Evolutionary conservation across 352 stramenopile genomes (phyloP).

Genomic region (Pythium phragmitis): DNA sequence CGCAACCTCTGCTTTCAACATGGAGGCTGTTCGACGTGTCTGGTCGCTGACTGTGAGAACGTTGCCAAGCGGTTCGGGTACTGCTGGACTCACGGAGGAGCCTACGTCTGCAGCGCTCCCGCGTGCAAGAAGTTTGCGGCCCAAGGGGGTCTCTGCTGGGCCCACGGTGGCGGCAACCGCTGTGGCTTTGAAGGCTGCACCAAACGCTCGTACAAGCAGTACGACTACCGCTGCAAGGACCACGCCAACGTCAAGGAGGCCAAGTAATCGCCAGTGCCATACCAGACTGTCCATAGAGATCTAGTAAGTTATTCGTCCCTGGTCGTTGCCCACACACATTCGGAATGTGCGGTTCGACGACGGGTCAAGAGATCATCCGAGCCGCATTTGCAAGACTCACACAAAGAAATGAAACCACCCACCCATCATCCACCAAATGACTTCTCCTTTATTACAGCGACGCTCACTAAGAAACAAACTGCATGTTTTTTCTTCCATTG

Average conservation of each 20-base stretch:
- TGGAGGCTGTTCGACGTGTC: conserved; percentile 66
- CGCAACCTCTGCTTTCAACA: conserved; percentile 80
- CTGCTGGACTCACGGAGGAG: conserved; percentile 82
- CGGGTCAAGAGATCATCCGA: conserved; percentile 2
- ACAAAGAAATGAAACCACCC: neutral
- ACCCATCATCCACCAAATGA: neutral
- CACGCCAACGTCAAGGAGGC: conserved; percentile 32
- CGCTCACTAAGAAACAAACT: neutral
- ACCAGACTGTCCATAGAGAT: conserved; percentile 11
- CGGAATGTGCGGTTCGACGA: conserved; percentile 16
- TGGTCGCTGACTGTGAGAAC: conserved; percentile 52
- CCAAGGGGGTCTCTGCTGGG: conserved; percentile 70
- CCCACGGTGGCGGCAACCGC: conserved; percentile 71
- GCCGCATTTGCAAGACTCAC: neutral
- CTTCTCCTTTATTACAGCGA: neutral
- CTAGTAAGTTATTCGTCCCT: conserved; percentile 20
- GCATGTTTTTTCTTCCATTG: no score
- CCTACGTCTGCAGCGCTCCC: conserved; percentile 55
- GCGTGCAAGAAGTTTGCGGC: conserved; percentile 65
- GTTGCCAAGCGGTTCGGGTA: conserved; percentile 80
- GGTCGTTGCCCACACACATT: conserved; percentile 2
- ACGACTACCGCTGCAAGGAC: conserved; percentile 65
- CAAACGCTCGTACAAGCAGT: conserved; percentile 75
- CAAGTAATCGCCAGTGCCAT: neutral
- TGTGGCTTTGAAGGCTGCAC: conserved; percentile 68